Conservation (phyloP, 345 rosid species). For the Citrus sinensis region DNA sequence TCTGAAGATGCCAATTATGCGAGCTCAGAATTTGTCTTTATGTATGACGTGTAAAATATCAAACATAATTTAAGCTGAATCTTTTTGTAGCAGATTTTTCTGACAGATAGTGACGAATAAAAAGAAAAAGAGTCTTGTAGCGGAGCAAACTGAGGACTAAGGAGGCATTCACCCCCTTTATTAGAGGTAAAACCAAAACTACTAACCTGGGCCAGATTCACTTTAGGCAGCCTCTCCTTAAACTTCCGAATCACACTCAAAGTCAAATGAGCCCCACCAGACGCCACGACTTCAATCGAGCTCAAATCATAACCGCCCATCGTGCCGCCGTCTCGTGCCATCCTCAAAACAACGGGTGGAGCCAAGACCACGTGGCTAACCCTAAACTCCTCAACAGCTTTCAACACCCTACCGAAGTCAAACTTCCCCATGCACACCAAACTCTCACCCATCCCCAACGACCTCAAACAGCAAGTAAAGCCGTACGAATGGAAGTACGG, state of each 20-base stretch:
- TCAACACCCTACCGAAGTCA: constrained; percentile 23
- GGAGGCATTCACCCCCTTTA: too few species aligned
- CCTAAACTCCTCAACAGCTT: constrained; percentile 26
- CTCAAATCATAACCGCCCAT: constrained; percentile 38
- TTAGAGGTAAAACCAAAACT: neutral
- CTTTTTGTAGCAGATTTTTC: too few species aligned
- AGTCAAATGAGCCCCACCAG: constrained; percentile 47
- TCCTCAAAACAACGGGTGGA: constrained; percentile 40
- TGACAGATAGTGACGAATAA: too few species aligned
- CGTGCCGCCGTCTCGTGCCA: constrained; percentile 24
- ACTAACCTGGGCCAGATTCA: constrained; percentile 42
- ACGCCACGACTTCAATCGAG: constrained; percentile 42
- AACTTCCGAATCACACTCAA: constrained; percentile 26
- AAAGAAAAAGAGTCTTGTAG: too few species aligned
- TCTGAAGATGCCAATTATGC: too few species aligned
- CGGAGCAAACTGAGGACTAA: too few species aligned
- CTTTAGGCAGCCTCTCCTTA: constrained; percentile 29
- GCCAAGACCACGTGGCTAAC: constrained; percentile 45
- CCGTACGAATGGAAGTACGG: constrained; percentile 60
- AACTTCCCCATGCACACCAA: constrained; percentile 31
- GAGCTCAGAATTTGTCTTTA: too few species aligned
- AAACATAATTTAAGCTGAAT: too few species aligned
- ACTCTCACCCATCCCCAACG: constrained; percentile 40
- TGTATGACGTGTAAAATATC: too few species aligned
- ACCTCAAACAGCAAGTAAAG: constrained; percentile 25